A percentile compares a stretch with the other conserved stretches of the same genome.
These are phyloP conservation scores for Plasmodium malariae DNA, from an alignment of 169 alveolate species.

Conservation along the genomic window DNA sequence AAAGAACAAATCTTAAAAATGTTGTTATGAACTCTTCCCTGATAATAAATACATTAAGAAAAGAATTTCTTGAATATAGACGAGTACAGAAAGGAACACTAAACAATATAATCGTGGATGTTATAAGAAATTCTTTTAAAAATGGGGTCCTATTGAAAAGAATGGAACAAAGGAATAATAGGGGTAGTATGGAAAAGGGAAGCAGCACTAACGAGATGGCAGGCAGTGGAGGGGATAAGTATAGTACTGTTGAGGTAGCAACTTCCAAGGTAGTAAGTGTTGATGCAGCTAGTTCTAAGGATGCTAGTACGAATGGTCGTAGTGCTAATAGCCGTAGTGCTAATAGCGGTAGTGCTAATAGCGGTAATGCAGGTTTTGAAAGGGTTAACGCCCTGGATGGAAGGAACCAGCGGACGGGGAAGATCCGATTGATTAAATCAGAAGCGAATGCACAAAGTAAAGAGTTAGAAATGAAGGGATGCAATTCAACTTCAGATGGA, in stretches of 20 bases:
- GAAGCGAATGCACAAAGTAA: background rate
- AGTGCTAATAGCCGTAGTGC: background rate
- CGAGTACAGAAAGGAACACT: slow-evolving; percentile 27
- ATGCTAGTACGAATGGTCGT: background rate
- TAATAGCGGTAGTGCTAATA: background rate
- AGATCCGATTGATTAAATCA: background rate
- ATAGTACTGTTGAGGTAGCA: background rate
- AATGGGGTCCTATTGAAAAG: background rate
- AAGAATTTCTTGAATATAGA: slow-evolving; percentile 19
- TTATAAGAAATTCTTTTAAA: slow-evolving; percentile 23
- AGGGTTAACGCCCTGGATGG: background rate
- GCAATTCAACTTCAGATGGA: too few relatives aligned
- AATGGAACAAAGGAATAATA: background rate
- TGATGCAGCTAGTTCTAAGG: background rate
- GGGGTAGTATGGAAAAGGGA: background rate
- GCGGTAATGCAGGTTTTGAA: background rate
- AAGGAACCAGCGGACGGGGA: background rate
- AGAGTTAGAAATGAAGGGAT: background rate
- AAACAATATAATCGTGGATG: slow-evolving; percentile 22
- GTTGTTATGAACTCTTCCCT: slow-evolving; percentile 25
- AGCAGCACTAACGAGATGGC: background rate
- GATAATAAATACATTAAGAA: slow-evolving; percentile 22
- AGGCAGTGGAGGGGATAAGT: background rate
- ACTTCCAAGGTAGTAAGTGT: background rate
- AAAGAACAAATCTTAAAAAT: slow-evolving; percentile 14